Percentiles rank a stretch among this genome's conserved stretches.
Conservation (phyloP, 73 alveolate species). For the Paramecium pentaurelia region DNA sequence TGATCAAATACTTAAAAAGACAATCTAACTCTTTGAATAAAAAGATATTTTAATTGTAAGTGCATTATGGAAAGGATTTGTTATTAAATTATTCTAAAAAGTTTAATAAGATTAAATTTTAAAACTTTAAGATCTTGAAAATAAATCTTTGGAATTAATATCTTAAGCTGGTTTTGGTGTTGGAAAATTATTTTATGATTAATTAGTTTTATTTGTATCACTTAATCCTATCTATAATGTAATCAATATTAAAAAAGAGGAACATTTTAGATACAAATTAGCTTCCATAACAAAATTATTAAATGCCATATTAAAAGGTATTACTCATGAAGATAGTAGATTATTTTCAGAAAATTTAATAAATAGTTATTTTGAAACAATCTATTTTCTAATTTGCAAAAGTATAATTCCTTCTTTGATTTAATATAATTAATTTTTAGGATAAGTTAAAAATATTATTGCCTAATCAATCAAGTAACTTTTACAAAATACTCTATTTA, state of each 20-base stretch:
- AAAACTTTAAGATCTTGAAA: background rate
- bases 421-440: background rate
- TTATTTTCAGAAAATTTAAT: constrained; percentile 30
- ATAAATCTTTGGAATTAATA: background rate
- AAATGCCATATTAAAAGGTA: background rate
- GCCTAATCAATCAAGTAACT: background rate
- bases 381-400: background rate
- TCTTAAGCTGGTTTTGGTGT: constrained; percentile 5
- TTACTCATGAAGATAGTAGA: background rate
- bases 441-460: background rate
- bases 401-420: background rate
- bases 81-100: background rate
- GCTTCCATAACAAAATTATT: background rate
- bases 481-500: background rate
- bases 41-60: constrained; percentile 15
- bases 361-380: constrained; percentile 28
- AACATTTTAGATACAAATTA: background rate
- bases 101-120: background rate
- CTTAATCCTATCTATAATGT: background rate
- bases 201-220: background rate
- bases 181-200: constrained; percentile 17
- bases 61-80: constrained; percentile 32
- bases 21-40: background rate
- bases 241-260: background rate
- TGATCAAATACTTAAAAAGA: background rate